phyloP scores from a whole-genome alignment of 1,284 basidiomycete genomes.

The Pseudozyma sp. region DNA sequence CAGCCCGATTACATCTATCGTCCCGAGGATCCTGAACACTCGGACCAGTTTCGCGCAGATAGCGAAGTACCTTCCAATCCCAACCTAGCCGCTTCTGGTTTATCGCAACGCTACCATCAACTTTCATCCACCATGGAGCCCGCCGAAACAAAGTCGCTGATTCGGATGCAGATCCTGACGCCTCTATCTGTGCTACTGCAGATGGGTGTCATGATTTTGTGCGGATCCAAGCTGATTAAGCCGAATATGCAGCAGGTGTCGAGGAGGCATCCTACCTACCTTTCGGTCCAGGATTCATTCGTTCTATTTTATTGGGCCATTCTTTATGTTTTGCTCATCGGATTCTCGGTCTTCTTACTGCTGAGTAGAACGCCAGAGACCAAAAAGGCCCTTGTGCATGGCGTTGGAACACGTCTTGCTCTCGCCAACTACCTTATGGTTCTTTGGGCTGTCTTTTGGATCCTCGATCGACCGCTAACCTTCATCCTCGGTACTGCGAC shows the following conservation, averaged over 20 bases:
- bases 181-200: constrained; percentile 50
- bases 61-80: constrained; percentile 23
- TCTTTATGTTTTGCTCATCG: constrained; percentile 75
- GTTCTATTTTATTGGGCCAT: constrained; percentile 77
- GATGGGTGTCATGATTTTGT: constrained; percentile 51
- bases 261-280: constrained; percentile 75
- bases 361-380: constrained; percentile 80
- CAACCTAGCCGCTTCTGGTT: constrained; percentile 17
- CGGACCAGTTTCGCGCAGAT: constrained; percentile 27
- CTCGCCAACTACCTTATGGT: constrained; percentile 85
- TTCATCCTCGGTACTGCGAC: constrained; percentile 53
- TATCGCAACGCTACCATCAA: constrained; percentile 36
- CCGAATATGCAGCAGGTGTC: constrained; percentile 48
- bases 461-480: constrained; percentile 68
- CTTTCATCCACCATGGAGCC: constrained; percentile 46
- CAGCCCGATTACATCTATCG: constrained; percentile 66
- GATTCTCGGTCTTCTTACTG: constrained; percentile 82
- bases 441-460: constrained; percentile 84
- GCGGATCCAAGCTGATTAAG: constrained; percentile 50
- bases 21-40: constrained; percentile 51
- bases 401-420: constrained; percentile 81
- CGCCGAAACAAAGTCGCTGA: constrained; percentile 43
- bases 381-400: constrained; percentile 73
- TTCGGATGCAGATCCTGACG: constrained; percentile 52
- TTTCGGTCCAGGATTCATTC: constrained; percentile 78